These are phyloP conservation scores for Haemoproteus tartakovskyi DNA, from an alignment of 169 alveolate genomes.

Conservation along the genomic window DNA sequence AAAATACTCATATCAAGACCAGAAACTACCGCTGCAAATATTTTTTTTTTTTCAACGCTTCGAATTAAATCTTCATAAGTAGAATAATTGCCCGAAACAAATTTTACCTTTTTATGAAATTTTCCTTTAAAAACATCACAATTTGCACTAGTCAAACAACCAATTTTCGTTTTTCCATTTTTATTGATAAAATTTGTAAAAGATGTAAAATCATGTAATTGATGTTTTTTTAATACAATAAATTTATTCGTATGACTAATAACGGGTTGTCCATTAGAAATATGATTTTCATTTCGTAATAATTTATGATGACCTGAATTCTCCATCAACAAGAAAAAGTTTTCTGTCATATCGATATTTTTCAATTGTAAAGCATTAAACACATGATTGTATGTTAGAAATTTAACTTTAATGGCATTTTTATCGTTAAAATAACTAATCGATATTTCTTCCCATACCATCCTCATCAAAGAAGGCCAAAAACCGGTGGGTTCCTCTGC, in stretches of 20 bases:
- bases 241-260: not conserved
- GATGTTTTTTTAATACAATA: not conserved
- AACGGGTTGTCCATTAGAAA: not conserved
- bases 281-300: no score
- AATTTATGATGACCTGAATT: no score
- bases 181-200: not conserved
- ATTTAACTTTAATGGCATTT: not conserved
- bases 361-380: not conserved
- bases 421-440: not conserved
- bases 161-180: not conserved
- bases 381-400: not conserved
- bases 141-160: not conserved
- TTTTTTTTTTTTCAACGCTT: not conserved
- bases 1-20: not conserved
- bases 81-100: not conserved
- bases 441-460: constrained; percentile 1
- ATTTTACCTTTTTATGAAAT: not conserved
- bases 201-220: not conserved
- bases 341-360: not conserved
- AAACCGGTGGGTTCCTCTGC: not conserved
- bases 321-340: not conserved
- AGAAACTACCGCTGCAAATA: not conserved
- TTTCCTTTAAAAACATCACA: not conserved
- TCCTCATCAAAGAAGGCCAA: constrained; percentile 2
- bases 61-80: not conserved